These are phyloP conservation scores for Eucalyptus caleyi DNA, from an alignment of 345 rosid species.

Conservation along the genomic window DNA sequence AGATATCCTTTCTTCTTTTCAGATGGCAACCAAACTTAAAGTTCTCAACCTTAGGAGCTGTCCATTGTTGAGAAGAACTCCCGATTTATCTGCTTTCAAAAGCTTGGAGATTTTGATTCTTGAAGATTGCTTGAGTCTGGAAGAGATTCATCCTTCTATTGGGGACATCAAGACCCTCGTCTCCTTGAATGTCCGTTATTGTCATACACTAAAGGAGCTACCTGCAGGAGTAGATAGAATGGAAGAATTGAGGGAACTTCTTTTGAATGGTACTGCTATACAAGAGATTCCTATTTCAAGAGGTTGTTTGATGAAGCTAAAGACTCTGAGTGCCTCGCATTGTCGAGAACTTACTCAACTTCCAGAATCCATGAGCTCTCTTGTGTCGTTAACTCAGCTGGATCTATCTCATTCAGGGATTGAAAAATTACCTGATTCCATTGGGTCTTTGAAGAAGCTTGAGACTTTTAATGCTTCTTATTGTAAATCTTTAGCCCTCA, in stretches of 20 bases:
- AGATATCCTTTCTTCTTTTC: not conserved
- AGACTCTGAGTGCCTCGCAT: fast-evolving
- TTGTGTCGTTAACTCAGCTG: not conserved
- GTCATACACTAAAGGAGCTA: fast-evolving
- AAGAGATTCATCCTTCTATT: not conserved
- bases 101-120: not conserved
- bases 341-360: not conserved
- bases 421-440: not conserved
- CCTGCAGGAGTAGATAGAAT: not conserved
- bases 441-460: not conserved
- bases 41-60: fast-evolving
- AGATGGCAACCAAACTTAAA: not conserved
- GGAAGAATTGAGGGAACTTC: not conserved
- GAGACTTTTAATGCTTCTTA: not conserved
- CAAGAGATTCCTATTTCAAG: not conserved
- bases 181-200: not conserved
- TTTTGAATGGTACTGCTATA: fast-evolving
- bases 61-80: fast-evolving
- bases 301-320: not conserved
- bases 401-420: fast-evolving
- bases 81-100: not conserved
- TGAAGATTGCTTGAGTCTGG: fast-evolving
- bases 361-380: not conserved
- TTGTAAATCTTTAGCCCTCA: not conserved
- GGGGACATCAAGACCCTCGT: not conserved